Percentiles rank a stretch among this genome's conserved stretches.
These are phyloP conservation scores for Meredithiella fracta DNA, from an alignment of 2,329 filamentous ascomycete species.

Conservation along the genomic window DNA sequence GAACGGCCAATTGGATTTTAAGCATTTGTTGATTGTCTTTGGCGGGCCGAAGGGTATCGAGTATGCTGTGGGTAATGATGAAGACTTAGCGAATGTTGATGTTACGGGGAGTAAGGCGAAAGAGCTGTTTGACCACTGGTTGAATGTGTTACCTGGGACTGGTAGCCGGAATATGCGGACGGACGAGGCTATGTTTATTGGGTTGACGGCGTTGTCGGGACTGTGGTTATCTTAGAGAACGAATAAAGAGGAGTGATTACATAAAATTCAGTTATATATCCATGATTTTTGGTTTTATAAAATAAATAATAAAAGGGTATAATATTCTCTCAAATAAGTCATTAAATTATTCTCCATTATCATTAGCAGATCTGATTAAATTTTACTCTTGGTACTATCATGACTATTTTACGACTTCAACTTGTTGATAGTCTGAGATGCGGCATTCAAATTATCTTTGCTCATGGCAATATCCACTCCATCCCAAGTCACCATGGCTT, in stretches of 20 bases:
- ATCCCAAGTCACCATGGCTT: conserved; percentile 25
- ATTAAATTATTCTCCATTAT: background rate
- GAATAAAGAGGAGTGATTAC: background rate
- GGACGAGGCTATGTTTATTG: conserved; percentile 69
- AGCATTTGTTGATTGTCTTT: conserved; percentile 63
- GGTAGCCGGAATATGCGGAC: conserved; percentile 70
- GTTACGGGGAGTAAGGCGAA: conserved; percentile 47
- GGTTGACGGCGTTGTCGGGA: conserved; percentile 48
- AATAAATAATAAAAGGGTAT: background rate
- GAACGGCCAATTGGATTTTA: conserved; percentile 27
- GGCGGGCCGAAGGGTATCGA: conserved; percentile 70
- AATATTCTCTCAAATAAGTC: background rate
- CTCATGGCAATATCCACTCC: conserved; percentile 22
- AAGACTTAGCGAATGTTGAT: conserved; percentile 39
- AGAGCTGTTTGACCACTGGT: conserved; percentile 69
- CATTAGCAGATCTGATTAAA: background rate
- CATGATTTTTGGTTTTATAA: background rate
- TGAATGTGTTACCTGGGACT: conserved; percentile 65
- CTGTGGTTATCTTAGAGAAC: conserved; percentile 29
- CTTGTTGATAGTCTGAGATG: conserved; percentile 24
- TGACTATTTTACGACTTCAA: conserved; percentile 16
- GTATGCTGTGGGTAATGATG: conserved; percentile 49
- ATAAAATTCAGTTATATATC: background rate
- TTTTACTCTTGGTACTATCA: no score
- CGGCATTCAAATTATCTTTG: conserved; percentile 25